These are phyloP conservation scores for Immersiporthe knoxdaviesiana DNA, from an alignment of 2,329 filamentous ascomycete genomes.

Conservation along the genomic window DNA sequence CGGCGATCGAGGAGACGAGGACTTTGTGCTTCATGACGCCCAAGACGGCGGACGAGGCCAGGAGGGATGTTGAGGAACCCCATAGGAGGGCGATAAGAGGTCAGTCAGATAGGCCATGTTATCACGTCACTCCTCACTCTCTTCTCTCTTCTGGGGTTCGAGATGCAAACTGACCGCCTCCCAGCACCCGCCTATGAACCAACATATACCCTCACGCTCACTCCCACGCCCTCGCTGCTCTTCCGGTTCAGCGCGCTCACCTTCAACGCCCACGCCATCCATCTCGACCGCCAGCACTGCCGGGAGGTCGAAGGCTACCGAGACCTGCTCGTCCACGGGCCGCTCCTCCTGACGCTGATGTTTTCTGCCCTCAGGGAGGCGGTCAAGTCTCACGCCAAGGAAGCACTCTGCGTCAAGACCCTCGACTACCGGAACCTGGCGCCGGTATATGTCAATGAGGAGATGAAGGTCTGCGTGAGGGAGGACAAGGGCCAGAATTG, in stretches of 20 bases:
- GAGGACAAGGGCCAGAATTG: constrained; percentile 46
- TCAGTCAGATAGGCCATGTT: constrained; percentile 29
- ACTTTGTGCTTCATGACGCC: constrained; percentile 58
- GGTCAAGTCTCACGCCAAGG: background rate
- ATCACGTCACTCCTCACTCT: background rate
- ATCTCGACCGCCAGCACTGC: constrained; percentile 76
- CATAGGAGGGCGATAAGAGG: constrained; percentile 37
- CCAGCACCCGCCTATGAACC: constrained; percentile 6
- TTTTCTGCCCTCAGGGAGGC: constrained; percentile 62
- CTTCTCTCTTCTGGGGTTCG: background rate
- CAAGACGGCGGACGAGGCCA: constrained; percentile 30
- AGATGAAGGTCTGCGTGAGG: constrained; percentile 70
- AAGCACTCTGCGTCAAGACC: constrained; percentile 45
- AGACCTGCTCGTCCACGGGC: constrained; percentile 82
- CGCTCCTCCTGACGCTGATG: constrained; percentile 77
- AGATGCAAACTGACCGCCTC: background rate
- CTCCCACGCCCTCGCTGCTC: constrained; percentile 71
- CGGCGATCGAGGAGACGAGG: constrained; percentile 51
- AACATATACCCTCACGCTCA: constrained; percentile 45
- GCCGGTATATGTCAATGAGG: constrained; percentile 76
- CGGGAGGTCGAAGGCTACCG: constrained; percentile 73
- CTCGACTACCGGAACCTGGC: constrained; percentile 82
- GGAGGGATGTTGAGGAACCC: constrained; percentile 29
- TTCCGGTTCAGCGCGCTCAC: constrained; percentile 91
- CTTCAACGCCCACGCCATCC: constrained; percentile 91